Evolutionary conservation across 352 stramenopile genomes (phyloP), one percentile per base, ranked within the genome.

Genomic region (Phytopythium chamaehyphon): DNA sequence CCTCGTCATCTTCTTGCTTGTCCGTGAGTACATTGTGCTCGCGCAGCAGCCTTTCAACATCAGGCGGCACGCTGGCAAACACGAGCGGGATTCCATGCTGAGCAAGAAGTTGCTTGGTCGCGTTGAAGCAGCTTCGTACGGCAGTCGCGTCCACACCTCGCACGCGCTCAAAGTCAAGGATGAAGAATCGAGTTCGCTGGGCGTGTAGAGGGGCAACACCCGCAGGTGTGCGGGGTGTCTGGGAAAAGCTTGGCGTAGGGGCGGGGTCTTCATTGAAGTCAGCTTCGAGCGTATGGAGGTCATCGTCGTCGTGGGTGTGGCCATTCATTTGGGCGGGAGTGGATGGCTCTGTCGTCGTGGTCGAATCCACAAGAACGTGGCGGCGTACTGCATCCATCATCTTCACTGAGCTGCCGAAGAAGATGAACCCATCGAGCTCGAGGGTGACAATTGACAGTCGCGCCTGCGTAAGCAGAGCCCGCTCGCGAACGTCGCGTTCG

Each of bases 91-190:
- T 84, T 23, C 84, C 84, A 45, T 95, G 80, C 55, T 93, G 76
- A 11, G 63, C 67, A 15, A 93, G 59, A 14, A 95, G 53, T 40
- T 93, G 82, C 62, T 92, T 91, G 44, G 78, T 95, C 36, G 77
- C 82, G 44, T 91, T 86, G 66, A 95, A 94, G 57, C 83, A 93
- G 12, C 72, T 90, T n/a, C 83, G 76, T 26, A 93, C 83, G 11
- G 87, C 84, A 18, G 87, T 96, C 6, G 83, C 85, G 43, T 96
- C 87, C n/a, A 96, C 90, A 18, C 87, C 87, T 23, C 83, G 87
- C 19, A 96, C 87, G 31, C 81, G 83, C 22, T 90, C 78, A 68
- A 96, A 96, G 64, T 96, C 86, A 21, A 96, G 55, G 47, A 96
- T 90, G 57, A 96, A 88, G 61, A 91, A 93, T 16, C 76, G 69